These are phyloP conservation scores for Rutidosis leptorrhynchoides DNA, from an alignment of 129 eudicot species.

Conservation along the genomic window DNA sequence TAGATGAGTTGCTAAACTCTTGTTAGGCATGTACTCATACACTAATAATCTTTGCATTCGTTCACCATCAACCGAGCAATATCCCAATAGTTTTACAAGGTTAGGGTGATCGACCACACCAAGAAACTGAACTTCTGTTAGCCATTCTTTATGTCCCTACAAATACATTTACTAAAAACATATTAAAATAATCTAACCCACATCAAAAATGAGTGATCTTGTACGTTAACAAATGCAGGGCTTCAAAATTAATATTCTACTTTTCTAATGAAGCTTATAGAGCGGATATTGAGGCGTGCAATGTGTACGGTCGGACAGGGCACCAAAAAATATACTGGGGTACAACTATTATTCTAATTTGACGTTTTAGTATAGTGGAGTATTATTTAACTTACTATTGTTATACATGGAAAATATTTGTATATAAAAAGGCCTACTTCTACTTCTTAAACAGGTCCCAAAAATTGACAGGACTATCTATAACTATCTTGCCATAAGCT, in stretches of 20 bases:
- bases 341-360: no score
- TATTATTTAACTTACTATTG: no score
- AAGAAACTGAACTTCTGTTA: slow-evolving; percentile 83
- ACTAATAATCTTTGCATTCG: slow-evolving; percentile 72
- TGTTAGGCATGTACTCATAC: slow-evolving; percentile 73
- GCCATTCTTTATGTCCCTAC: slow-evolving; percentile 88
- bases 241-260: slow-evolving; percentile 7
- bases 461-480: no score
- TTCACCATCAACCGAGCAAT: slow-evolving; percentile 77
- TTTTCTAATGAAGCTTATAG: slow-evolving; percentile 7
- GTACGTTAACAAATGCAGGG: neutral
- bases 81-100: slow-evolving; percentile 83
- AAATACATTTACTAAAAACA: slow-evolving; percentile 17
- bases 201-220: neutral
- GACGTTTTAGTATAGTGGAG: no score
- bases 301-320: no score
- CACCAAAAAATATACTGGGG: no score
- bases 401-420: no score
- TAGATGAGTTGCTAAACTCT: slow-evolving; percentile 74
- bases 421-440: no score
- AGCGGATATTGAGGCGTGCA: no score
- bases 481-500: neutral
- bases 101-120: slow-evolving; percentile 75
- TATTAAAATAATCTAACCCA: neutral
- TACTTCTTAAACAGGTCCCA: no score